A percentile compares a stretch with the other conserved stretches of the same genome.
Evolutionary conservation across 495 filamentous ascomycete species (phyloP).

Genomic region (Pyronema omphalodes): DNA sequence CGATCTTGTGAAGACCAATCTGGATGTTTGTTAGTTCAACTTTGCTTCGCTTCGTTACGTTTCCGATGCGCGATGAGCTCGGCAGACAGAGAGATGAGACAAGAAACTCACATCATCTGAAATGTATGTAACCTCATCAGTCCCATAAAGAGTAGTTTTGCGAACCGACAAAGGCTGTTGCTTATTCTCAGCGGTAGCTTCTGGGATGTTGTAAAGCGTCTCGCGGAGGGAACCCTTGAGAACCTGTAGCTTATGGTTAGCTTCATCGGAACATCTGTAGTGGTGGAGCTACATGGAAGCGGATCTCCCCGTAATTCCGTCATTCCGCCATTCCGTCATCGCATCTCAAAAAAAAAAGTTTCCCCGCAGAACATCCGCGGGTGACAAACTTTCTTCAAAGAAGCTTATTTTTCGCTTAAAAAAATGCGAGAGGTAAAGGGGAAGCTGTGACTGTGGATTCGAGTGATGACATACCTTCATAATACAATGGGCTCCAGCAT

Average conservation of each 20-base stretch:
- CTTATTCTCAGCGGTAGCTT: slow-evolving; percentile 28
- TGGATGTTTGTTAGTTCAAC: slow-evolving; percentile 16
- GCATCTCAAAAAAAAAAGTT: neutral
- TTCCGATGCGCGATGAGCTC: neutral
- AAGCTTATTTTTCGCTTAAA: neutral
- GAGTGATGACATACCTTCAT: slow-evolving; percentile 33
- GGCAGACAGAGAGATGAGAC: neutral
- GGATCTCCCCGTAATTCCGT: no score
- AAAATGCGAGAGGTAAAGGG: neutral
- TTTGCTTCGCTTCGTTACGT: neutral
- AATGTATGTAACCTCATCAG: slow-evolving; percentile 66
- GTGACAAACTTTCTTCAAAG: no score
- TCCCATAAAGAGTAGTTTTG: slow-evolving; percentile 35
- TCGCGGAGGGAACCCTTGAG: slow-evolving; percentile 61
- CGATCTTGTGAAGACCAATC: slow-evolving; percentile 68
- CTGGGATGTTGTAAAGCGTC: slow-evolving; percentile 60
- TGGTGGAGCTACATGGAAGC: no score
- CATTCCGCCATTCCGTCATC: neutral
- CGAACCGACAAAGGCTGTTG: slow-evolving; percentile 30
- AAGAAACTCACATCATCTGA: slow-evolving; percentile 39
- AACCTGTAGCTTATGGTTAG: slow-evolving; percentile 29
- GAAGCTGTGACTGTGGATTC: slow-evolving; percentile 15
- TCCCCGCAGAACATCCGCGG: no score
- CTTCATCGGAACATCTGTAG: neutral
- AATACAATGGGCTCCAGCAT: slow-evolving; percentile 63